Conservation (phyloP, 2,329 filamentous ascomycete genomes). For the Didymellaceae sp. region DNA sequence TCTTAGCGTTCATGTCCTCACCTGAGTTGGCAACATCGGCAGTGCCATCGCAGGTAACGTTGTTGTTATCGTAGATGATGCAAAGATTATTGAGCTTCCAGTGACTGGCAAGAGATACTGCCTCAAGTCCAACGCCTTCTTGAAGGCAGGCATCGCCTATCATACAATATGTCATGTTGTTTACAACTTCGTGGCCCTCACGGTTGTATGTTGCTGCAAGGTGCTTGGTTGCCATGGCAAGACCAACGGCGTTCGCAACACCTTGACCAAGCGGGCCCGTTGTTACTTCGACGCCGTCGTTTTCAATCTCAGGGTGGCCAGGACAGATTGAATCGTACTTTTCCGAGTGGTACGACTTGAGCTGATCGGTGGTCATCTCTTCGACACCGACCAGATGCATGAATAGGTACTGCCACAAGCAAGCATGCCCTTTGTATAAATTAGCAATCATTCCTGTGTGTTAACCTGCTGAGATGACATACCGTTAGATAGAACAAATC, state of each 20-base stretch:
- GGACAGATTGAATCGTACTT: constrained; percentile 59
- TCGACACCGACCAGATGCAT: constrained; percentile 62
- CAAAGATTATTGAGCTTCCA: constrained; percentile 61
- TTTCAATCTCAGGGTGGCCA: constrained; percentile 64
- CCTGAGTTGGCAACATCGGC: constrained; percentile 60
- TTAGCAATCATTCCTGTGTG: no score
- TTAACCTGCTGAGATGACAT: constrained; percentile 11
- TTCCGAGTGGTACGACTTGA: constrained; percentile 61
- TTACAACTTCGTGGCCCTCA: constrained; percentile 56
- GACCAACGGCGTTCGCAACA: constrained; percentile 64
- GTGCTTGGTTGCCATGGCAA: constrained; percentile 64
- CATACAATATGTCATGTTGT: constrained; percentile 62
- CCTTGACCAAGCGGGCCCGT: constrained; percentile 67
- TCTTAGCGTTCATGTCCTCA: constrained; percentile 64
- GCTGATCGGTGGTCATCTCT: constrained; percentile 62
- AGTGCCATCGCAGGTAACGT: constrained; percentile 63
- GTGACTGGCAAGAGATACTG: constrained; percentile 62
- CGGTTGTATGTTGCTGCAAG: constrained; percentile 60
- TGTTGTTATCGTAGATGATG: constrained; percentile 66
- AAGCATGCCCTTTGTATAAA: constrained; percentile 68
- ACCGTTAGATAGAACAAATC: constrained; percentile 68
- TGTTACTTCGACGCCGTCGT: constrained; percentile 64
- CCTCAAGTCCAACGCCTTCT: constrained; percentile 63
- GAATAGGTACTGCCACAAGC: constrained; percentile 62
- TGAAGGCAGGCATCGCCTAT: constrained; percentile 63